phyloP scores from a whole-genome alignment of 495 filamentous ascomycete genomes.

The Neurospora cerealis region DNA sequence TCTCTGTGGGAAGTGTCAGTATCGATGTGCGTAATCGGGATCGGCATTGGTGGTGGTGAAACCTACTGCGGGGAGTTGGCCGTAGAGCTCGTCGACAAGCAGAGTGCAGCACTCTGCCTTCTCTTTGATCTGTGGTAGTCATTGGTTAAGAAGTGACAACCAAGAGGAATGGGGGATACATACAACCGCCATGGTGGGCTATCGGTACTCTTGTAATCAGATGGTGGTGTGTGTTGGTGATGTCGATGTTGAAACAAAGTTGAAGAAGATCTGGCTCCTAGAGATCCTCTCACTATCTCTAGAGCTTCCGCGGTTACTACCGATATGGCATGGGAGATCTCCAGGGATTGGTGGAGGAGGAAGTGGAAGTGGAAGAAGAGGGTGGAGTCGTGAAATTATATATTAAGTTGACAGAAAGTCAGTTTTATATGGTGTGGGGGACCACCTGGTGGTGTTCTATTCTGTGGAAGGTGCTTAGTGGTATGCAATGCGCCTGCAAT shows the following conservation, averaged over 20 bases:
- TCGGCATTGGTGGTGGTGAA: background rate
- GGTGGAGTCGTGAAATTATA: constrained; percentile 1
- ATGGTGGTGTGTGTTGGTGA: background rate
- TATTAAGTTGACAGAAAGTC: constrained; percentile 2
- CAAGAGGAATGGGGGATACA: background rate
- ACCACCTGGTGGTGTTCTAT: background rate
- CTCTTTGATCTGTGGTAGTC: constrained; percentile 39
- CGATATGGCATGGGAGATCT: constrained; percentile 41
- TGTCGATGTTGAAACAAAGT: constrained; percentile 5
- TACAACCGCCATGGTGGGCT: background rate
- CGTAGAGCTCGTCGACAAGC: constrained; percentile 79
- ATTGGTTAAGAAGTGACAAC: background rate
- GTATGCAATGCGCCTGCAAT: background rate
- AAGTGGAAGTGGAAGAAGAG: constrained; percentile 1
- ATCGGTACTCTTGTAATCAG: constrained; percentile 2
- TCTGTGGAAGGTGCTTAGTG: background rate
- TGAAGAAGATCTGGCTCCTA: constrained; percentile 41
- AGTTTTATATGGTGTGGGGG: constrained; percentile 23
- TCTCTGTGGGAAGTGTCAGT: constrained; percentile 35
- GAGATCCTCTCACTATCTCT: constrained; percentile 63
- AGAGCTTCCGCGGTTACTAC: constrained; percentile 60
- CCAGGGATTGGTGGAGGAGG: background rate
- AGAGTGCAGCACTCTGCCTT: constrained; percentile 76
- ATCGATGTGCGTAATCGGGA: background rate
- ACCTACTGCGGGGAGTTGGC: constrained; percentile 82